Percentiles rank a stretch among this genome's conserved stretches.
These are phyloP conservation scores for Carpinus viminea DNA, from an alignment of 306 rosid genomes.

Conservation along the genomic window DNA sequence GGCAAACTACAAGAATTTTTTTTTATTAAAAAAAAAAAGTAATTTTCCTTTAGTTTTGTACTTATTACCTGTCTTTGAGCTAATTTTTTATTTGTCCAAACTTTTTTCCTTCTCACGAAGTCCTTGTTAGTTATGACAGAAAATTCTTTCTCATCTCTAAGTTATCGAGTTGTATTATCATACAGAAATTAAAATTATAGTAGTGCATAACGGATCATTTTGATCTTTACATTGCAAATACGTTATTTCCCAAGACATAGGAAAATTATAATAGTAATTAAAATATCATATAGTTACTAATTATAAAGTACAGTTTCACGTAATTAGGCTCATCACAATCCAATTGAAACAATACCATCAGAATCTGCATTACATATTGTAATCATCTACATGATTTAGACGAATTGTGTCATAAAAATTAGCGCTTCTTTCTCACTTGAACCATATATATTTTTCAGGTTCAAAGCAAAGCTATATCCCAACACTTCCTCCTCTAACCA, in stretches of 20 bases:
- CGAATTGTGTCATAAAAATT: background rate
- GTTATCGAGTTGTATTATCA: background rate
- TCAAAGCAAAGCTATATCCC: slow-evolving; percentile 82
- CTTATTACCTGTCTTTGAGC: background rate
- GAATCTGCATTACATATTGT: background rate
- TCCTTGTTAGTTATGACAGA: background rate
- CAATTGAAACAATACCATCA: too few species aligned
- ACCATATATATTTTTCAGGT: slow-evolving; percentile 45
- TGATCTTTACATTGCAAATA: too few species aligned
- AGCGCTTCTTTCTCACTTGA: background rate
- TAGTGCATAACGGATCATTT: background rate
- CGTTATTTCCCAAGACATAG: too few species aligned
- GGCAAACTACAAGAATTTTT: too few species aligned
- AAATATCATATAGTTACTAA: too few species aligned
- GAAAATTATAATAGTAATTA: too few species aligned
- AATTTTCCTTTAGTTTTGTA: too few species aligned
- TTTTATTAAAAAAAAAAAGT: too few species aligned
- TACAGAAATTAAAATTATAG: background rate
- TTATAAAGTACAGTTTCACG: too few species aligned
- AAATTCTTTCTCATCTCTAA: background rate
- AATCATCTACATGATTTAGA: background rate
- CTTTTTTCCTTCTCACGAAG: background rate
- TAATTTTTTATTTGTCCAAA: too few species aligned
- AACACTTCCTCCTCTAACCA: slow-evolving; percentile 75
- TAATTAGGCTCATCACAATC: too few species aligned